phyloP scores from a whole-genome alignment of 176 grass and related monocot genomes.

The Musa schizocarpa region DNA sequence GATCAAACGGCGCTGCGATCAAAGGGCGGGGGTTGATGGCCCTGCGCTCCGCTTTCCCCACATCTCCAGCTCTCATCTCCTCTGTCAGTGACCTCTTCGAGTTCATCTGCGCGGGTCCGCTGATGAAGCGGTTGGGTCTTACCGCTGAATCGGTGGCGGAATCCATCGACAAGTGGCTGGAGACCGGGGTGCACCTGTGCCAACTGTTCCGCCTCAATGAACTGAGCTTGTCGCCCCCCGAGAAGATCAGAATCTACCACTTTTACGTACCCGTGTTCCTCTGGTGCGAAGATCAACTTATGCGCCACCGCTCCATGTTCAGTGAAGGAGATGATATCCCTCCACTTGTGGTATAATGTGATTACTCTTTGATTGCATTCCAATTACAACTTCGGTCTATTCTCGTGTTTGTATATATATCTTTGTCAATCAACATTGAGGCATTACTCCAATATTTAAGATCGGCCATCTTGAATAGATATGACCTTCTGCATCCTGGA shows the following conservation, averaged over 20 bases:
- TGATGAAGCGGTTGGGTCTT: constrained; percentile 70
- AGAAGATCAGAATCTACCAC: constrained; percentile 85
- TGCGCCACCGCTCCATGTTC: constrained; percentile 53
- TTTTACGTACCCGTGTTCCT: constrained; percentile 87
- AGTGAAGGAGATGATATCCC: constrained; percentile 69
- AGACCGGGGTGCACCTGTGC: constrained; percentile 42
- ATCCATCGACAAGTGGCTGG: constrained; percentile 71
- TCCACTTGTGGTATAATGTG: constrained; percentile 59
- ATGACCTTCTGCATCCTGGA: neutral
- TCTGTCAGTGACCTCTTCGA: constrained; percentile 66
- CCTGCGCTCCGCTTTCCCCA: constrained; percentile 26
- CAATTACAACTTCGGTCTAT: neutral
- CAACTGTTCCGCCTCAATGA: constrained; percentile 68
- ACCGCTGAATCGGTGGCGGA: constrained; percentile 47
- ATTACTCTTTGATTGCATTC: neutral
- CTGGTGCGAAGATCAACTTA: constrained; percentile 85
- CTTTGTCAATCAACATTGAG: neutral
- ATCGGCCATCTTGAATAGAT: neutral
- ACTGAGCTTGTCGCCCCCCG: constrained; percentile 42
- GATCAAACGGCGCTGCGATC: neutral
- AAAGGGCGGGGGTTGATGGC: constrained; percentile 21
- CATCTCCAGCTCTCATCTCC: constrained; percentile 51
- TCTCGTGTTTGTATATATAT: neutral
- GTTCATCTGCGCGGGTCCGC: constrained; percentile 72
- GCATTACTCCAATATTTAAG: neutral